Evolutionary conservation across 1,284 basidiomycete genomes (phyloP).

Genomic region (Heliocybe sulcata): DNA sequence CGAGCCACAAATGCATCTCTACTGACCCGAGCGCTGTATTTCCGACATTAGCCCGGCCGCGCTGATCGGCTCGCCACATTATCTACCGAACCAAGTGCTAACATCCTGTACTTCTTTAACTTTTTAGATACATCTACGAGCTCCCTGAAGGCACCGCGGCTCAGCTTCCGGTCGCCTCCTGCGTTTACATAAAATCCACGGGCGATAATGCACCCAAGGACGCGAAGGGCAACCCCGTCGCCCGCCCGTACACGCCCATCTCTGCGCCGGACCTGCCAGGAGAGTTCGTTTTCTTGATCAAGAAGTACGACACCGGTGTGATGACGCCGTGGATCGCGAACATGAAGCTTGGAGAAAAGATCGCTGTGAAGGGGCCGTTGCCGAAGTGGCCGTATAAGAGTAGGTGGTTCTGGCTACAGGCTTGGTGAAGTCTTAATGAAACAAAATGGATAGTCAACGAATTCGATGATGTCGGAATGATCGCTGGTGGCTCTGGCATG

Average conservation of each 20-base stretch:
- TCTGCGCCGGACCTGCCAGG: constrained; percentile 68
- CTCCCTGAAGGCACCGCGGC: constrained; percentile 79
- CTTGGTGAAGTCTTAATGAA: constrained; percentile 4
- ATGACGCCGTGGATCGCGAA: constrained; percentile 73
- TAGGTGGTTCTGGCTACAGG: constrained; percentile 21
- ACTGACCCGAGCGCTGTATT: neutral
- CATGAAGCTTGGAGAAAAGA: constrained; percentile 73
- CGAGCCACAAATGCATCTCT: neutral
- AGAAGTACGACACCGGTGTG: constrained; percentile 77
- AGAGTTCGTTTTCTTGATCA: constrained; percentile 79
- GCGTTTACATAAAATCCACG: constrained; percentile 50
- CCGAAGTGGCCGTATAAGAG: constrained; percentile 78
- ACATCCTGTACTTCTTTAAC: neutral
- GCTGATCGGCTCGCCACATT: too few relatives aligned
- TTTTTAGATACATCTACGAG: constrained; percentile 72
- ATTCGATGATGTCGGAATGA: constrained; percentile 81
- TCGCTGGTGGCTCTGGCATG: constrained; percentile 89
- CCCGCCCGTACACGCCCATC: constrained; percentile 85
- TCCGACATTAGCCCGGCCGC: neutral
- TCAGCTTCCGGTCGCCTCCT: constrained; percentile 71
- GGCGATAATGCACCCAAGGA: constrained; percentile 59
- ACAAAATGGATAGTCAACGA: constrained; percentile 65
- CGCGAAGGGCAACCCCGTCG: constrained; percentile 83
- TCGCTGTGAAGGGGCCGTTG: constrained; percentile 89
- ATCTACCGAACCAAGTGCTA: too few relatives aligned